Evolutionary conservation across 2,329 filamentous ascomycete species (phyloP), one percentile per base, ranked within the genome.

Genomic region (Celoporthe dispersa): DNA sequence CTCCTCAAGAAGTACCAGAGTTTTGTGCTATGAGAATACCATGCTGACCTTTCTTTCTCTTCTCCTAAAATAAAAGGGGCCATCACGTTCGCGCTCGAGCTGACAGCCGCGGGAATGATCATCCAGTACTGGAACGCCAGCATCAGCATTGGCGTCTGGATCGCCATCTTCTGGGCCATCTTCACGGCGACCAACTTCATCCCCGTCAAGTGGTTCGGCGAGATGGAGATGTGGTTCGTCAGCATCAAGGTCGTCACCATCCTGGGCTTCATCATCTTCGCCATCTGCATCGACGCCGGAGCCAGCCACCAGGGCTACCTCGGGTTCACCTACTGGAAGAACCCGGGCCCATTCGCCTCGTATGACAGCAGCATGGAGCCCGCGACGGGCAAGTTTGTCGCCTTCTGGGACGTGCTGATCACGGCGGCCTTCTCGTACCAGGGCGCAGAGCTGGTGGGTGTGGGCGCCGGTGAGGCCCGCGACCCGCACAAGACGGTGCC

Each of bases 281-380:
- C 88, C 1, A 89, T 91, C 62, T 87, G 81, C 1, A 86, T 88
- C 57, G 88, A 88, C 71, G 84, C 82, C 68, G 89, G 89, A 25
- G 89, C 82, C 6, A 65, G 69, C 37, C 63, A 71, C 37, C 68
- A 68, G 7, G 66, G 66, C 44, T 71, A 71, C 33, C 69, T 68
- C 3, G 70, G 70, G 6, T 68, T 68, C 33, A 71, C 68, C 44
- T 71, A 71, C 68, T 71, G 70, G 62, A 92, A 92, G 68, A 65
- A 70, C 8, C 68, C 69, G 28, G 70, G 69, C 61, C 65, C 70
- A 4, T 71, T 57, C 44, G 69, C 69, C 48, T 66, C 69, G 14
- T 66, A 71, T 28, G 64, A 59, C 65, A 22, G 22, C 16, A 35
- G 48, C 31, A 67, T 71, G 28, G 51, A 66, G 19, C 68, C 68